Evolutionary conservation across 2,329 filamentous ascomycete genomes (phyloP).

Genomic region (Penicillium sclerotiorum): DNA sequence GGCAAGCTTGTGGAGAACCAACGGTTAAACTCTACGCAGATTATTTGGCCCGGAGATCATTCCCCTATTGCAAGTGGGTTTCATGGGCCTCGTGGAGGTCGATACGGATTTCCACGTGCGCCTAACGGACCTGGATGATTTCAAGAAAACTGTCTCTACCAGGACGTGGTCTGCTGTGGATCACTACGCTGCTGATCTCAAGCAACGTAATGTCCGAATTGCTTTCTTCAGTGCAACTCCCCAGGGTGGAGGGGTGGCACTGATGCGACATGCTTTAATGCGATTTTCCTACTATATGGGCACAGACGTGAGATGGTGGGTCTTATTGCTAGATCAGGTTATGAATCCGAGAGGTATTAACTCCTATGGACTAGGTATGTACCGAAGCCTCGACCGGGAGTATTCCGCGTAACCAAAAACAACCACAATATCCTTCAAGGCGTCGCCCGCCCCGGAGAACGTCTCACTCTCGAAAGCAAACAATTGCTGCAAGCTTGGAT

Average conservation of each 20-base stretch:
- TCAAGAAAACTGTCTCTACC: slow-evolving; percentile 61
- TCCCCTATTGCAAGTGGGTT: slow-evolving; percentile 68
- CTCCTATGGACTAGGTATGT: slow-evolving; percentile 57
- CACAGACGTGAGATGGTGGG: slow-evolving; percentile 68
- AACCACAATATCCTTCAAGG: slow-evolving; percentile 89
- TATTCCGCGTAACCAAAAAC: slow-evolving; percentile 83
- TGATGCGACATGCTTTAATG: slow-evolving; percentile 79
- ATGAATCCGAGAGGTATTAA: slow-evolving; percentile 9
- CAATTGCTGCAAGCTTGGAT: slow-evolving; percentile 71
- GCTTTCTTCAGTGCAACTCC: slow-evolving; percentile 81
- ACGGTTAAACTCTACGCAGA: slow-evolving; percentile 42
- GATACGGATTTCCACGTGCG: slow-evolving; percentile 67
- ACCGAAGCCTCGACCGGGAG: slow-evolving; percentile 75
- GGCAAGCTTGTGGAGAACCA: neutral
- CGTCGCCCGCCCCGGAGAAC: slow-evolving; percentile 66
- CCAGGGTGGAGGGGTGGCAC: slow-evolving; percentile 78
- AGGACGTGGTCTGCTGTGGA: slow-evolving; percentile 68
- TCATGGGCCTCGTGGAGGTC: slow-evolving; percentile 69
- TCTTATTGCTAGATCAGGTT: neutral
- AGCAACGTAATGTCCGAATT: slow-evolving; percentile 65
- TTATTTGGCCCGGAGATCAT: slow-evolving; percentile 72
- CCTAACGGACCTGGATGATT: slow-evolving; percentile 60
- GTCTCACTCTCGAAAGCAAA: slow-evolving; percentile 66
- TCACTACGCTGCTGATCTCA: slow-evolving; percentile 65
- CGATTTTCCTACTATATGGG: slow-evolving; percentile 68